Conservation (phyloP, 257 asterid genomes). For the Solanum etuberosum region DNA sequence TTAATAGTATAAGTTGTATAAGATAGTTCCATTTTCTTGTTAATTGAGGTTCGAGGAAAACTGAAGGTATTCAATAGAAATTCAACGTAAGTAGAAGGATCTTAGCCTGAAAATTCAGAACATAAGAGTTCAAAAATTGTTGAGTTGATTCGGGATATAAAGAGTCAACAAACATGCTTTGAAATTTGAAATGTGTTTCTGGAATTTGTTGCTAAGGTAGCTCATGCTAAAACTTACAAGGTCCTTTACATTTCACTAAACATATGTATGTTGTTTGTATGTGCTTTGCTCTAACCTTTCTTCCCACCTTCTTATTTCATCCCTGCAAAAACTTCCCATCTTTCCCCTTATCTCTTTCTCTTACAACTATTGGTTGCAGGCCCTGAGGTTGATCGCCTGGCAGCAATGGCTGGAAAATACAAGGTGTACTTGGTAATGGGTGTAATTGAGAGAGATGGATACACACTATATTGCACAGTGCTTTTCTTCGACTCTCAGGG, state of each 20-base stretch:
- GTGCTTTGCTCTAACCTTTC: background rate
- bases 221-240: background rate
- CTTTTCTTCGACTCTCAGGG: conserved; percentile 83
- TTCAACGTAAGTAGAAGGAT: background rate
- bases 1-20: background rate
- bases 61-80: background rate
- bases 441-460: conserved; percentile 84
- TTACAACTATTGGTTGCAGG: conserved; percentile 28
- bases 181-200: background rate
- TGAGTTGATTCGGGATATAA: background rate
- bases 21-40: background rate
- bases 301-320: background rate
- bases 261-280: background rate
- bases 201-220: background rate
- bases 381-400: conserved; percentile 87
- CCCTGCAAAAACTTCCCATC: background rate
- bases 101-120: background rate
- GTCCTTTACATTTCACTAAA: background rate
- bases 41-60: background rate
- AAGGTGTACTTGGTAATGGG: conserved; percentile 90
- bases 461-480: conserved; percentile 80
- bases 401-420: conserved; percentile 93
- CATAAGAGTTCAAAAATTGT: background rate
- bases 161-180: background rate
- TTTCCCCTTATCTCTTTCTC: background rate